Conservation (phyloP, 176 grass and related monocot species). For the Elaeis guineensis region DNA sequence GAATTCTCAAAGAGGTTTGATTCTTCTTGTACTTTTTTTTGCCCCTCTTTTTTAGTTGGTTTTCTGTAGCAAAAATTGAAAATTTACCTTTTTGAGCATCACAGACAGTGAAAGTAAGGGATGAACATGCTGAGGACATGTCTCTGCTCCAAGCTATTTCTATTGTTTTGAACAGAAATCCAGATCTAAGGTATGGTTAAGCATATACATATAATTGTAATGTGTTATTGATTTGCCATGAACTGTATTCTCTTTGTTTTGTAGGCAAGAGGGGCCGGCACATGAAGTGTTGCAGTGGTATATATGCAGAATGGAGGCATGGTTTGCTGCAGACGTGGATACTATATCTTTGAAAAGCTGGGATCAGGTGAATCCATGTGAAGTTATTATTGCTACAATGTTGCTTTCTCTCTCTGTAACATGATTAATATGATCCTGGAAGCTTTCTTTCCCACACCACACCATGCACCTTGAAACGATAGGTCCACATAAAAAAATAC, state of each 20-base stretch:
- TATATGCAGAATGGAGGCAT: conserved; percentile 77
- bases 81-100: conserved; percentile 5
- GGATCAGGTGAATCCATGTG: conserved; percentile 54
- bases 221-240: no score
- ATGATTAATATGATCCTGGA: no score
- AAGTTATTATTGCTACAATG: no score
- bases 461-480: no score
- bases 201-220: no score
- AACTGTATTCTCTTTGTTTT: conserved; percentile 1
- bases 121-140: conserved; percentile 71
- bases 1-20: conserved; percentile 85
- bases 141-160: conserved; percentile 73
- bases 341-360: conserved; percentile 92
- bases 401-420: no score
- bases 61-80: neutral
- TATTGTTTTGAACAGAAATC: conserved; percentile 78
- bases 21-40: conserved; percentile 1
- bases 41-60: neutral
- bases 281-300: conserved; percentile 91
- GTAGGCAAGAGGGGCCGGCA: conserved; percentile 57
- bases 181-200: conserved; percentile 49
- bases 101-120: conserved; percentile 63
- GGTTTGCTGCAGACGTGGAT: conserved; percentile 95
- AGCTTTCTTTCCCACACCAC: no score
- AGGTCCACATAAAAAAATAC: no score